A percentile compares a stretch with the other conserved stretches of the same genome.
phyloP scores from a whole-genome alignment of 352 stramenopile genomes.

The Albugo candida region DNA sequence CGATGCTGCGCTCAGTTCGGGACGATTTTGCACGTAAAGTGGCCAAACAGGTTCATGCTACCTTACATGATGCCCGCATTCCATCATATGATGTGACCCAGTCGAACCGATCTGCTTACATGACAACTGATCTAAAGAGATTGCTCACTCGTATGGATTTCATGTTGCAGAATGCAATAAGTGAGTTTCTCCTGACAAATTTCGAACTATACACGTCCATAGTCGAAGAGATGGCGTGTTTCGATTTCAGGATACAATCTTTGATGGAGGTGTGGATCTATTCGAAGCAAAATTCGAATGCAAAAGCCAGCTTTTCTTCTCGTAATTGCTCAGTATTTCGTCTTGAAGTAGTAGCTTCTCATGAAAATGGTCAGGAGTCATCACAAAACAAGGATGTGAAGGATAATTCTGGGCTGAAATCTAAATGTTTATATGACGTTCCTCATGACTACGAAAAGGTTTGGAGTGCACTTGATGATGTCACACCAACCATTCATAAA shows the following conservation, averaged over 20 bases:
- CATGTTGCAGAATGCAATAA: conserved; percentile 59
- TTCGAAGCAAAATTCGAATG: too few species aligned
- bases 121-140: conserved; percentile 23
- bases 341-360: too few species aligned
- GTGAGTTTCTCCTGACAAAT: conserved; percentile 35
- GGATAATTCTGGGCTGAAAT: background rate
- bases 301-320: too few species aligned
- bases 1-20: conserved; percentile 48
- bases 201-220: conserved; percentile 46
- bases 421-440: background rate
- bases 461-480: background rate
- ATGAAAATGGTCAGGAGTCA: background rate
- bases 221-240: conserved; percentile 46
- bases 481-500: background rate
- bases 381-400: background rate
- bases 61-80: conserved; percentile 31
- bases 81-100: conserved; percentile 40
- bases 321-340: too few species aligned
- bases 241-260: conserved; percentile 26
- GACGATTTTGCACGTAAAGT: conserved; percentile 55
- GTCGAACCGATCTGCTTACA: conserved; percentile 45
- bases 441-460: background rate
- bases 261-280: conserved; percentile 12
- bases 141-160: conserved; percentile 69
- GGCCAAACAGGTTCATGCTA: conserved; percentile 50